Evolutionary conservation across 2,329 filamentous ascomycete genomes (phyloP), one percentile per base, ranked within the genome.

Genomic region (Trichoderma cornu-damae): DNA sequence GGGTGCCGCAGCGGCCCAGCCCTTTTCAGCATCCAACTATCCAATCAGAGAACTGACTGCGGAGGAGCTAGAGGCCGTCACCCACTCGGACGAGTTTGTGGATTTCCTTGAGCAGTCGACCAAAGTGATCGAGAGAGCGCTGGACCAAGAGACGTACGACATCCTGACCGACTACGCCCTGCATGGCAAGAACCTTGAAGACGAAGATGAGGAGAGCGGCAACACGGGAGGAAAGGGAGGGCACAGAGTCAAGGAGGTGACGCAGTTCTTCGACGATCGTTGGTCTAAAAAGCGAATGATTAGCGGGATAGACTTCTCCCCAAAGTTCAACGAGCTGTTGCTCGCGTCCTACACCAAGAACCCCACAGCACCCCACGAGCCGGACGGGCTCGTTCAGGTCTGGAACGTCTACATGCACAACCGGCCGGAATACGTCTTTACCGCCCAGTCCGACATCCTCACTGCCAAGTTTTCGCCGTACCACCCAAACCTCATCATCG

Each of bases 211-310:
- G 63, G 86, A 90, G 62, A 78, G 74, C 50, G 87, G 87, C 14
- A 87, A 87, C 59, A 83, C 82, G 2, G 81, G 83, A 30, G 87
- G 86, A 3, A 87, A 87, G 62, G 87, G 86, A 50, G 84, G 87
- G 38, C 79, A 89, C 63, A 82, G 88, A 62, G 83, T 95, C 65
- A 93, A 89, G 70, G 92, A 99, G 72, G 79, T 96, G 48, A 86
- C 88, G 34, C 93, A 96, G 67, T 96, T 97, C 72, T 96, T 89
- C 73, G 92, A 96, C 68, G 89, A 96, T 60, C 83, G 91, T 69
- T 96, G 93, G 89, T 96, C 90, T 68, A 96, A 95, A 78, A 96
- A 96, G 76, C 87, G 92, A 63, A 96, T 96, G 88, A 88, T 99
- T 69, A 96, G 90, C 70, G 89, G 91, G 66, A 85, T 99, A 65